Conservation (phyloP, 768 basidiomycete species). For the Lanmaoa rubissima region DNA sequence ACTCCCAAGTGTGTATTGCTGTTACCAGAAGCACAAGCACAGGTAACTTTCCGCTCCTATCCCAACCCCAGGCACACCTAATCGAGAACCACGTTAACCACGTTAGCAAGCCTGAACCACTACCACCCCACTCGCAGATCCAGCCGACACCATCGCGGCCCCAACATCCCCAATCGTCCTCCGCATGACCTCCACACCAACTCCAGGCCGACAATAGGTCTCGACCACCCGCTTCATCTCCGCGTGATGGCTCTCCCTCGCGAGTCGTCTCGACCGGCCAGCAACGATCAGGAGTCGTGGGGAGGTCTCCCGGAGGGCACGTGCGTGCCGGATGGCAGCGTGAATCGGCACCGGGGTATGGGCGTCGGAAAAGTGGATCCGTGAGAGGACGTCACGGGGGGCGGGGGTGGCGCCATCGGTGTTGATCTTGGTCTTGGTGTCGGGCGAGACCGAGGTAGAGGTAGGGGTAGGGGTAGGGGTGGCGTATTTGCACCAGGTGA, state of each 20-base stretch:
- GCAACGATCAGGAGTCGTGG: slow-evolving; percentile 58
- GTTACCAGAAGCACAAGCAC: too few relatives aligned
- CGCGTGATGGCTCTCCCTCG: slow-evolving; percentile 65
- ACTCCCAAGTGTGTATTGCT: too few relatives aligned
- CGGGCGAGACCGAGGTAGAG: background rate
- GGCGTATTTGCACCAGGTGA: slow-evolving; percentile 69
- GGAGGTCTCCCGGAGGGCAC: slow-evolving; percentile 20
- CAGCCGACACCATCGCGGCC: slow-evolving; percentile 64
- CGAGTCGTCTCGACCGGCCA: slow-evolving; percentile 74
- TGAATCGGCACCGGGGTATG: slow-evolving; percentile 60
- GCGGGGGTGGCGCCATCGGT: slow-evolving; percentile 1
- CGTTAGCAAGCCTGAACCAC: slow-evolving; percentile 62
- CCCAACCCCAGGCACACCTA: background rate
- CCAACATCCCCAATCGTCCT: slow-evolving; percentile 89
- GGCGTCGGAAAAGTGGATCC: slow-evolving; percentile 61
- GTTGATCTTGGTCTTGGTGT: background rate
- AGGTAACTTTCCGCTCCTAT: too few relatives aligned
- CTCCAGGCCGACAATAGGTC: slow-evolving; percentile 26
- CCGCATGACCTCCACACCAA: slow-evolving; percentile 40
- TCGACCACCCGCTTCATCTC: slow-evolving; percentile 68
- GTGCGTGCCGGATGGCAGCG: slow-evolving; percentile 48
- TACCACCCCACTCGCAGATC: slow-evolving; percentile 52
- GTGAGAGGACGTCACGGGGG: slow-evolving; percentile 41
- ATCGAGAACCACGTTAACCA: slow-evolving; percentile 24
- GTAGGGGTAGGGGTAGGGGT: background rate